Conservation (phyloP, 495 filamentous ascomycete genomes). For the Aspergillus baeticus region DNA sequence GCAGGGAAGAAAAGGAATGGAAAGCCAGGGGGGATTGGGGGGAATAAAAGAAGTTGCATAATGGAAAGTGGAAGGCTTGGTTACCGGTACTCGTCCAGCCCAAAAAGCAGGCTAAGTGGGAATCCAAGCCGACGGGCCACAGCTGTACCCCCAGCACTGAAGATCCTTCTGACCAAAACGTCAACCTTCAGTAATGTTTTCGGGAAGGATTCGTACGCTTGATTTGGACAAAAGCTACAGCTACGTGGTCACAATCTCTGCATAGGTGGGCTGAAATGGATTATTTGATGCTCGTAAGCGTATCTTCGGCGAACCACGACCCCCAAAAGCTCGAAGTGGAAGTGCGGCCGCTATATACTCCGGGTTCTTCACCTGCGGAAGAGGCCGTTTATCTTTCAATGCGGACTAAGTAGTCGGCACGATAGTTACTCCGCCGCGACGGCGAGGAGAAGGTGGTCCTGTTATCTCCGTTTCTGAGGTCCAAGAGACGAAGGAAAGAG, state of each 20-base stretch:
- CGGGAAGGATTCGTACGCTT: not conserved
- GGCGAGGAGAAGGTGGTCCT: not conserved
- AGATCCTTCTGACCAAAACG: not conserved
- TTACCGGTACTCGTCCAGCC: slow-evolving; percentile 3
- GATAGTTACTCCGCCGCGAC: not conserved
- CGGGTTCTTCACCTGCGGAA: not conserved
- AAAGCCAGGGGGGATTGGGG: slow-evolving; percentile 1
- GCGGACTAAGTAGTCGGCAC: slow-evolving; percentile 1
- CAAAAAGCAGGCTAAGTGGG: slow-evolving; percentile 14
- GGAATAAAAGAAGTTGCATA: slow-evolving; percentile 8
- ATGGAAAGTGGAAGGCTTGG: not conserved
- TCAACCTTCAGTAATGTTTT: not conserved
- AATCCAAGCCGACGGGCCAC: slow-evolving; percentile 8
- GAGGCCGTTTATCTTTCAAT: not conserved
- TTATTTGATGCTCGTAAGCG: too few species aligned
- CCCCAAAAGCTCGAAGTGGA: too few species aligned
- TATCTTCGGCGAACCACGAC: too few species aligned
- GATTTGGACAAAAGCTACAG: not conserved
- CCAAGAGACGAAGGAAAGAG: not conserved
- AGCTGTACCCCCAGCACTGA: slow-evolving; percentile 6
- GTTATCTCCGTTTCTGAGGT: not conserved
- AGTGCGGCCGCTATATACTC: too few species aligned
- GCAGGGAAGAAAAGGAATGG: slow-evolving; percentile 1
- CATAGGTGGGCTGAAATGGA: too few species aligned
- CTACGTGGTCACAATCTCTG: not conserved